phyloP scores from a whole-genome alignment of 305 asterid species.

The Solanum hybrid region DNA sequence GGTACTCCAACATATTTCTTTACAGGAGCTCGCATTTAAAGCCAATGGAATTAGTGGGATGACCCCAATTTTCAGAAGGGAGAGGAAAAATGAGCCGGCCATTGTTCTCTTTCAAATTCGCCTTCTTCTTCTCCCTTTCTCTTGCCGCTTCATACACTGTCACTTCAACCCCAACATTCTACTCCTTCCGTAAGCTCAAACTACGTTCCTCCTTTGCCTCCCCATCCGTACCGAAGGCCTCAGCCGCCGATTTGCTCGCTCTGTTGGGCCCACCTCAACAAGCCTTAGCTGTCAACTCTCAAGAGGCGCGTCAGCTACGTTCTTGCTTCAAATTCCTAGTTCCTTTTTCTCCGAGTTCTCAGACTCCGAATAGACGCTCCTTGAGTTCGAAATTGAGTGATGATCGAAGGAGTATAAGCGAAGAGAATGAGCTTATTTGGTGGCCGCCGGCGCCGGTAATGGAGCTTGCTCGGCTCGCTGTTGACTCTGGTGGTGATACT shows the following conservation, averaged over 20 bases:
- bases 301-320: constrained; percentile 37
- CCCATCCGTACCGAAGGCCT: constrained; percentile 41
- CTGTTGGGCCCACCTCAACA: constrained; percentile 60
- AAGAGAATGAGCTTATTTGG: constrained; percentile 40
- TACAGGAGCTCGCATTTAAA: neutral
- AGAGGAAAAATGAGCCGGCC: neutral
- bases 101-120: no score
- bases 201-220: constrained; percentile 8
- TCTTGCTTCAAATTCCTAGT: constrained; percentile 73
- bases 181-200: constrained; percentile 10
- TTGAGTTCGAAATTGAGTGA: constrained; percentile 12
- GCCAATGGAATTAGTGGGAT: neutral
- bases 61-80: neutral
- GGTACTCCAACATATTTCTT: neutral
- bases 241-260: constrained; percentile 55
- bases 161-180: neutral
- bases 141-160: no score
- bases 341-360: constrained; percentile 23
- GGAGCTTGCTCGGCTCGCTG: constrained; percentile 76
- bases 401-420: constrained; percentile 9
- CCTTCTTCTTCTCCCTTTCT: no score
- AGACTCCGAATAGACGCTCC: constrained; percentile 18
- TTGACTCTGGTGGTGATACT: constrained; percentile 79
- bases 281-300: constrained; percentile 43
- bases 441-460: constrained; percentile 67